Evolutionary conservation across 768 basidiomycete genomes (phyloP).

Genomic region (Gloeostereum incarnatum): DNA sequence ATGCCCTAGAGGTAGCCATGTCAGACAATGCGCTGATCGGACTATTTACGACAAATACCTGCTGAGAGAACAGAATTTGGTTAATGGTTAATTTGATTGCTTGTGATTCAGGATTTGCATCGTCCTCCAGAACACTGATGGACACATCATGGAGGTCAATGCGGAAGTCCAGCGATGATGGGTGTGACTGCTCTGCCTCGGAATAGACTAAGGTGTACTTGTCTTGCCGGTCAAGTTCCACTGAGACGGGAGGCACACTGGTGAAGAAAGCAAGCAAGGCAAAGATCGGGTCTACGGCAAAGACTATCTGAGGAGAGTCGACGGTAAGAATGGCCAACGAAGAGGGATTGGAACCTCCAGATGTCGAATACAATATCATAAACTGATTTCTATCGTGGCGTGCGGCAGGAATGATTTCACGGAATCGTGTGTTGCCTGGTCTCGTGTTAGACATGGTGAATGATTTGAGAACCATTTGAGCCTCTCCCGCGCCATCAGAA

Average conservation of each 20-base stretch:
- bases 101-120: conserved; percentile 67
- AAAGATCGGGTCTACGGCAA: conserved; percentile 87
- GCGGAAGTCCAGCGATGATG: conserved; percentile 48
- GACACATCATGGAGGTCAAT: conserved; percentile 88
- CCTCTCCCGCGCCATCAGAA: conserved; percentile 77
- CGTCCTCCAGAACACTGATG: conserved; percentile 81
- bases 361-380: conserved; percentile 82
- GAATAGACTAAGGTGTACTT: not conserved
- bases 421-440: conserved; percentile 73
- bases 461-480: conserved; percentile 82
- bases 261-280: conserved; percentile 82
- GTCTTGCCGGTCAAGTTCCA: not conserved
- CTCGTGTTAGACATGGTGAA: conserved; percentile 88
- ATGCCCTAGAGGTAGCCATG: conserved; percentile 47
- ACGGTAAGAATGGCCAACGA: conserved; percentile 79
- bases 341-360: conserved; percentile 45
- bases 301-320: conserved; percentile 88
- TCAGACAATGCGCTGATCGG: not conserved
- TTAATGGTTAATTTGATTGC: conserved; percentile 81
- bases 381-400: conserved; percentile 85
- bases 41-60: conserved; percentile 46
- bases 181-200: conserved; percentile 9
- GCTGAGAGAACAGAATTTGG: conserved; percentile 83
- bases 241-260: conserved; percentile 31
- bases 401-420: conserved; percentile 92